A percentile compares a stretch with the other conserved stretches of the same genome.
phyloP scores from a whole-genome alignment of 106 monocot genomes.

The Apostasia shenzhenica region DNA sequence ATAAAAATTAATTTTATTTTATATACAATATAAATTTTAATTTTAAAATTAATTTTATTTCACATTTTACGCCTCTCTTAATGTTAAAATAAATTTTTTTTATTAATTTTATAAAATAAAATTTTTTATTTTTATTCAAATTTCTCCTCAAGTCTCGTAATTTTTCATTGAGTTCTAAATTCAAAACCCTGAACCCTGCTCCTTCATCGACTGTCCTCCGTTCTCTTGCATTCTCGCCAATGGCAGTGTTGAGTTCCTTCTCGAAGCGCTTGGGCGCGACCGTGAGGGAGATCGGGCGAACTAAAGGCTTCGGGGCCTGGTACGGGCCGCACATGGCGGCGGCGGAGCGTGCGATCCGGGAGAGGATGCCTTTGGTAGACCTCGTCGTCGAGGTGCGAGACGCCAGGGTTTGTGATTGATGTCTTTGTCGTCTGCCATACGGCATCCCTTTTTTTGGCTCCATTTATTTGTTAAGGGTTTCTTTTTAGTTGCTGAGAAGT shows the following conservation, averaged over 20 bases:
- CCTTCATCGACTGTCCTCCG: too few species aligned
- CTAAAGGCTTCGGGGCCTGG: slow-evolving; percentile 9
- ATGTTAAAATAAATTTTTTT: too few species aligned
- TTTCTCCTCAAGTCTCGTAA: too few species aligned
- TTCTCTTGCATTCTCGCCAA: background rate
- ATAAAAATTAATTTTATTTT: too few species aligned
- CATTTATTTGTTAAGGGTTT: slow-evolving; percentile 4
- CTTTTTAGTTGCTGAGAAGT: background rate
- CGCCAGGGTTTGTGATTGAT: slow-evolving; percentile 10
- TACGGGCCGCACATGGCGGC: slow-evolving; percentile 20
- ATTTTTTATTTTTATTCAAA: too few species aligned
- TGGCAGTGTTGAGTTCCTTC: slow-evolving; percentile 5
- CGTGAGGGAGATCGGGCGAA: slow-evolving; percentile 1
- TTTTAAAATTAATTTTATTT: too few species aligned
- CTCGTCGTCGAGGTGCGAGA: slow-evolving; percentile 14
- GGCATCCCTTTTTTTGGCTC: background rate
- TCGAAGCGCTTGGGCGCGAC: background rate
- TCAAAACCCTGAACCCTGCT: too few species aligned
- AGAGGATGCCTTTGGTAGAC: slow-evolving; percentile 13
- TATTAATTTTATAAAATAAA: too few species aligned
- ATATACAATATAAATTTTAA: too few species aligned
- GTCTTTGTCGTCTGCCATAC: background rate
- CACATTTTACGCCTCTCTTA: too few species aligned
- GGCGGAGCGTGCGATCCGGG: slow-evolving; percentile 9
- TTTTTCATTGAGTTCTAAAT: too few species aligned